phyloP scores from a whole-genome alignment of 257 asterid species.

The Nicotiana sylvestris region DNA sequence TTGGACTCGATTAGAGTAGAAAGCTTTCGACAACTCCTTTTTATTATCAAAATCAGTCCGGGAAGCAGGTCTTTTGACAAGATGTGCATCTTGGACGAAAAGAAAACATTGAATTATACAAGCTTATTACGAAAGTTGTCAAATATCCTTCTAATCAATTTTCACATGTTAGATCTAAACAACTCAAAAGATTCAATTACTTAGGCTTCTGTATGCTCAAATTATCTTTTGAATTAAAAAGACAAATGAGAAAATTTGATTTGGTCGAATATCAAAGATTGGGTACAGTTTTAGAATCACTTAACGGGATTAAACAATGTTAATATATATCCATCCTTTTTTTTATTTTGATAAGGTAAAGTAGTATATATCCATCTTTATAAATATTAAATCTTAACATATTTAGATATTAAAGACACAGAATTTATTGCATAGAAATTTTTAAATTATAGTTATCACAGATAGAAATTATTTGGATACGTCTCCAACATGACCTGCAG shows the following conservation, averaged over 20 bases:
- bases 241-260: background rate
- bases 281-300: background rate
- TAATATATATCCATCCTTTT: background rate
- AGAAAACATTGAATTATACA: background rate
- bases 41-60: background rate
- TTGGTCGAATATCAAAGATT: background rate
- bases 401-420: background rate
- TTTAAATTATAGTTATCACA: background rate
- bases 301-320: background rate
- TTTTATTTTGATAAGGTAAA: too few species aligned
- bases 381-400: background rate
- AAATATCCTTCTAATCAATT: background rate
- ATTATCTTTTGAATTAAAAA: background rate
- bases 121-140: background rate
- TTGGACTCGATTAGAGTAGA: background rate
- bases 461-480: background rate
- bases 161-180: background rate
- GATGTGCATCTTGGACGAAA: background rate
- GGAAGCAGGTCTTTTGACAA: background rate
- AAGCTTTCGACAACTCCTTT: background rate
- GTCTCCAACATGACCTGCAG: background rate
- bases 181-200: background rate
- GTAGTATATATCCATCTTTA: background rate
- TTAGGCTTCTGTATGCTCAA: background rate
- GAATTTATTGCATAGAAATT: background rate